These are phyloP conservation scores for Nicotiana noctiflora DNA, from an alignment of 257 asterid genomes.

Conservation along the genomic window DNA sequence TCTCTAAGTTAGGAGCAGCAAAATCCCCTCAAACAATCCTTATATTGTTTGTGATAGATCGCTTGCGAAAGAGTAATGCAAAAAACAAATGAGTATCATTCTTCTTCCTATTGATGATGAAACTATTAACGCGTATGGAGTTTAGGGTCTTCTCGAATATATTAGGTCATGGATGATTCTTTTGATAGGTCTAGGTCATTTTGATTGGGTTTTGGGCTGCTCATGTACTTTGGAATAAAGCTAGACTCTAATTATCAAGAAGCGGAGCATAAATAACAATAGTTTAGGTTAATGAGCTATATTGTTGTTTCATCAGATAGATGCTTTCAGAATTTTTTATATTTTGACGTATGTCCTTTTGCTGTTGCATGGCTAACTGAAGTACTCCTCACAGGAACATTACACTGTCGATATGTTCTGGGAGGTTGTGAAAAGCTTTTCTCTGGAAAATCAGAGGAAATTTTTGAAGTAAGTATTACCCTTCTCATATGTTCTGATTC, in stretches of 20 bases:
- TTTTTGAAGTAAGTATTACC: conserved; percentile 65
- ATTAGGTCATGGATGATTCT: background rate
- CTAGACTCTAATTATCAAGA: background rate
- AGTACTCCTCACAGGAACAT: conserved; percentile 64
- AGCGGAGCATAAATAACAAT: background rate
- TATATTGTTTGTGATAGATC: background rate
- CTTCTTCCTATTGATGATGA: background rate
- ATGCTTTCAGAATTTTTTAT: conserved; percentile 1
- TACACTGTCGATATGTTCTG: conserved; percentile 85
- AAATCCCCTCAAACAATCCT: background rate
- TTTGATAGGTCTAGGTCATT: background rate
- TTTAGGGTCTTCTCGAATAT: background rate
- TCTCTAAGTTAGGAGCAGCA: background rate
- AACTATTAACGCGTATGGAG: background rate
- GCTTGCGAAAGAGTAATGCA: background rate
- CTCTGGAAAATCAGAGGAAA: conserved; percentile 75
- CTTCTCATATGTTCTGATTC: background rate
- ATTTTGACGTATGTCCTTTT: conserved; percentile 4
- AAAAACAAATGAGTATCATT: background rate
- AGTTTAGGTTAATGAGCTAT: background rate
- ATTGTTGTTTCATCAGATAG: background rate
- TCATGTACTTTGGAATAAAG: background rate
- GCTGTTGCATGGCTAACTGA: conserved; percentile 15
- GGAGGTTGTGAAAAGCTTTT: conserved; percentile 72
- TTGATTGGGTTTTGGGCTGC: background rate